Evolutionary conservation across 2,329 filamentous ascomycete genomes (phyloP), one percentile per base, ranked within the genome.

Genomic region (Talaromyces sp.): DNA sequence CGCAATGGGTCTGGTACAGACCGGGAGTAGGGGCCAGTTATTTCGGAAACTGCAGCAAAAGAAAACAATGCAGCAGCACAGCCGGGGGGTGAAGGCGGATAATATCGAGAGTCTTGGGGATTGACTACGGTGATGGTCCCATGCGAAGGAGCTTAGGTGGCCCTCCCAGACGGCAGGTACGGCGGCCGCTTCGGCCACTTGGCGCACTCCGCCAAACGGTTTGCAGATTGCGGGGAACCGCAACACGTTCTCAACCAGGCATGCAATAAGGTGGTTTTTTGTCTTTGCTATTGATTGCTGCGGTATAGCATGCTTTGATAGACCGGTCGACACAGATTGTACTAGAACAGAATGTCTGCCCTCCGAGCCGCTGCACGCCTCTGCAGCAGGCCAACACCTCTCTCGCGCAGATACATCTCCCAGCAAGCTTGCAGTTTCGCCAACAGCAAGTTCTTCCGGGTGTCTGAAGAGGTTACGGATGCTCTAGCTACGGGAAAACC

Each of bases 401-500:
- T 57, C 42, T 36, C 54, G 11, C 25, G 19, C 53, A 59, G 58
- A 52, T 64, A 55, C 33, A 61, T 64, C 25, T 58, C 61, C 57
- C 69, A 71, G 56, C 62, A 65, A 25, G 67, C 71, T 61, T 72
- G 74, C 64, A 68, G 65, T 22, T 67, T 75, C 25, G 66, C 68
- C 10, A 70, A 71, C 60, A 77, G 69, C 76, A 75, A 76, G 71
- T 76, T 92, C 63, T 82, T 96, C 61, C 84, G 82, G 58, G 81
- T 96, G 49, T 93, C 91, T 0, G 88, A 93, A 57, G 93, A 98
- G 75, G 88, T 99, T 13, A 80, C 82, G 58, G 86, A 92, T 71
- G 93, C 93, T 44, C 75, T 97, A 55, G 81, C 85, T 49, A 84
- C 85, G 13, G 87, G 88, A 61, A 88, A 86, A 69, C 93, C 95